Evolutionary conservation across 2,329 filamentous ascomycete species (phyloP), one percentile per base, ranked within the genome.

Genomic region (Ceratocystis harringtonii): DNA sequence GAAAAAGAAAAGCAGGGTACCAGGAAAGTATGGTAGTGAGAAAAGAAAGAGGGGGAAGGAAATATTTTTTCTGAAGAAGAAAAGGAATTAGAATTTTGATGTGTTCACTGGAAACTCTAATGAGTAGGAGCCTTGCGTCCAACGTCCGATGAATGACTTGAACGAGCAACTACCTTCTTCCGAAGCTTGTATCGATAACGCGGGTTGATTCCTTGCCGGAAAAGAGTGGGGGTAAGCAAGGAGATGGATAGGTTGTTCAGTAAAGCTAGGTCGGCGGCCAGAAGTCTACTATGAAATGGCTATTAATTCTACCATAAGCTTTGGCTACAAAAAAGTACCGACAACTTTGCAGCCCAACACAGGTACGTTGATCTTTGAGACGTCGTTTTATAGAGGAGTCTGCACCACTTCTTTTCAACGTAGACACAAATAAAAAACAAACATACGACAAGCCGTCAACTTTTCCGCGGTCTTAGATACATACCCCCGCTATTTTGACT

Each of bases 111-210:
- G 62, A 25, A 32, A 28, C n/a, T 57, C 10, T 17, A 62, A 44
- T 15, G 25, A 1, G 41, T 19, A 5, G 25, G 48, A 52, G 15
- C 32, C 36, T 60, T 44, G 36, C 22, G 15, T 64, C 17, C 8
- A 32, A 57, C 43, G 61, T 50, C 41, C 61, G 43, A 58, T 30
- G 12, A 44, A 19, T 19, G 5, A 44, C 61, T 62, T 62, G 10
- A 30, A 44, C 45, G 43, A 41, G 61, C 7, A 62, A 48, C 45
- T 62, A 41, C 55, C 32, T 32, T 58, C 55, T 58, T 58, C 36
- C 15, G 61, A 62, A 36, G 43, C 15, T 41, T 62, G 44, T 58
- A 58, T 58, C 55, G 55, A 58, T 58, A 58, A 58, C 55, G 55
- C 55, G 36, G 55, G 12, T 58, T 57, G 25, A 15, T 58, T 58